These are phyloP conservation scores for Chrysochromulina tobinii DNA, from an alignment of 78 protist species.

Conservation along the genomic window DNA sequence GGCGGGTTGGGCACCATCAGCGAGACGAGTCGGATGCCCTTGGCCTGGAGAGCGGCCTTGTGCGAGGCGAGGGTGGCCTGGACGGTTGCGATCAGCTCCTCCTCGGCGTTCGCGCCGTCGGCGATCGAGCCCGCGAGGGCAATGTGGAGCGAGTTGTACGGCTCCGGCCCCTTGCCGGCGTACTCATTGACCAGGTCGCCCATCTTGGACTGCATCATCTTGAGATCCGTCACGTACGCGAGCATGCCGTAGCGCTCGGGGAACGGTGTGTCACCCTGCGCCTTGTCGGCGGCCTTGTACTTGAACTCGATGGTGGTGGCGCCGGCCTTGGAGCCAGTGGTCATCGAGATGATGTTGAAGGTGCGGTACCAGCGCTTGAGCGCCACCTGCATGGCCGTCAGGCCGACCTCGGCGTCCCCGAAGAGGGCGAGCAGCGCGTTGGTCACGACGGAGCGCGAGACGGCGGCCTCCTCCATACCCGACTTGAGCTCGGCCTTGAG, in stretches of 20 bases:
- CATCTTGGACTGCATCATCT: constrained; percentile 29
- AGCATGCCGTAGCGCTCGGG: not conserved
- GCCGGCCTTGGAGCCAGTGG: not conserved
- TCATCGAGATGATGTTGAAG: constrained; percentile 31
- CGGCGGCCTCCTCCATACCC: not conserved
- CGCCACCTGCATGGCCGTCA: not conserved
- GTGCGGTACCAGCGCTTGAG: constrained; percentile 56
- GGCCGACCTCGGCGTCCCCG: not conserved
- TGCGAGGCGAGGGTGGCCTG: not conserved
- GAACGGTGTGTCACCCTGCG: not conserved
- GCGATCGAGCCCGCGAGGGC: not conserved
- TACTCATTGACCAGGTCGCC: not conserved
- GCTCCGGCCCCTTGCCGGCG: not conserved
- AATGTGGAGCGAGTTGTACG: constrained; percentile 50
- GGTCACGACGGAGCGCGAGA: not conserved
- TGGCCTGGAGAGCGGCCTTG: not conserved
- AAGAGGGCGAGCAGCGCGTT: constrained; percentile 46
- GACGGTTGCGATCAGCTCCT: not conserved
- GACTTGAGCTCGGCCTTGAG: not conserved
- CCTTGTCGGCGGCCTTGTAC: not conserved
- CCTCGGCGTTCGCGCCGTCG: not conserved
- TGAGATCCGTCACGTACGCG: not conserved
- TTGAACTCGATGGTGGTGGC: not conserved
- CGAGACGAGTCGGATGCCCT: constrained; percentile 53
- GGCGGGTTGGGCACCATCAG: constrained; percentile 32